These are phyloP conservation scores for Solanum chmielewskii DNA, from an alignment of 257 asterid genomes.

Conservation along the genomic window DNA sequence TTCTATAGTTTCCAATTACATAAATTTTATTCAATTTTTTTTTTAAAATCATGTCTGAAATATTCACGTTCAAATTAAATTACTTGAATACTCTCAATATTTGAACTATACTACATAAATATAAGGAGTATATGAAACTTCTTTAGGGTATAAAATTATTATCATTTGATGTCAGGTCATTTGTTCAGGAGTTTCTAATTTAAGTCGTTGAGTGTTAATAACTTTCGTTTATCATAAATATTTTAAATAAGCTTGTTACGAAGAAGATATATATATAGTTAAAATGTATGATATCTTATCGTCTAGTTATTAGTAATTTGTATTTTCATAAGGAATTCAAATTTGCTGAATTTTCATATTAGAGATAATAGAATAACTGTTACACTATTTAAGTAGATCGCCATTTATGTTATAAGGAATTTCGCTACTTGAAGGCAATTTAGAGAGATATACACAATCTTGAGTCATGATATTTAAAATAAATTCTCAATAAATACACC, in stretches of 20 bases:
- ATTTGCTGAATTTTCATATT: not conserved
- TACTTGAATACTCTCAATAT: no score
- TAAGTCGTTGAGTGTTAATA: not conserved
- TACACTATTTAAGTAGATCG: not conserved
- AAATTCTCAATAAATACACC: not conserved
- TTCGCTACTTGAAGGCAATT: not conserved
- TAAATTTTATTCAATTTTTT: not conserved
- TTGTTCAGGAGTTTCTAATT: not conserved
- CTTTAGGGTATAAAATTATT: not conserved
- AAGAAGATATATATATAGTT: not conserved
- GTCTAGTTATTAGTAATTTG: not conserved
- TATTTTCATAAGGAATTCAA: not conserved
- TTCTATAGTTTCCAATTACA: not conserved
- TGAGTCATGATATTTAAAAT: not conserved
- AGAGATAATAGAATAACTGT: fast-evolving
- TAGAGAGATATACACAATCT: not conserved
- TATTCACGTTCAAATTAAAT: no score
- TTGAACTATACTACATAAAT: not conserved
- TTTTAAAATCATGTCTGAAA: no score
- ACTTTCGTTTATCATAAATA: not conserved
- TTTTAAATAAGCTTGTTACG: not conserved
- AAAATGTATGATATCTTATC: not conserved
- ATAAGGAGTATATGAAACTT: not conserved
- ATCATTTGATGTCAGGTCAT: not conserved
- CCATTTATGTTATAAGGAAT: not conserved